A percentile compares a stretch with the other conserved stretches of the same genome.
Conservation (phyloP, 2,329 filamentous ascomycete genomes). For the Aureobasidium sp. region DNA sequence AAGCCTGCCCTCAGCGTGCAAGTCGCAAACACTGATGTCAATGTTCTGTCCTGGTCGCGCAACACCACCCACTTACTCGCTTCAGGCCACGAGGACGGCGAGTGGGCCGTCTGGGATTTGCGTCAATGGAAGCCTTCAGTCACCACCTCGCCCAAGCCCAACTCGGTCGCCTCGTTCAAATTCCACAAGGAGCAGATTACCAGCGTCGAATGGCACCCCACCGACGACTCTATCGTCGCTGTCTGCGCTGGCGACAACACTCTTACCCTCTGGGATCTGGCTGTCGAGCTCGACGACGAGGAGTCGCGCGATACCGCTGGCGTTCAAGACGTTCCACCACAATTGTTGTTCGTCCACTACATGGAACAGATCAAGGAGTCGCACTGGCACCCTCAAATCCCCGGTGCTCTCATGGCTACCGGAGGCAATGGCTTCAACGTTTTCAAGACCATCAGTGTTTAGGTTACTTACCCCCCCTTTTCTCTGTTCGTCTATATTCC, state of each 20-base stretch:
- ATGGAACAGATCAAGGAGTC: slow-evolving; percentile 91
- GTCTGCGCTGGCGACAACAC: slow-evolving; percentile 91
- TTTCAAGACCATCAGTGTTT: slow-evolving; percentile 34
- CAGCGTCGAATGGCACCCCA: slow-evolving; percentile 93
- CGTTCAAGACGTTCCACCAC: slow-evolving; percentile 82
- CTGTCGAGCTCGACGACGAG: slow-evolving; percentile 93
- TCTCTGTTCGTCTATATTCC: neutral
- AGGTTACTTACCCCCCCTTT: slow-evolving; percentile 1
- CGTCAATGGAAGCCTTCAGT: slow-evolving; percentile 71
- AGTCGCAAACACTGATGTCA: slow-evolving; percentile 78
- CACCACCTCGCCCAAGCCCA: slow-evolving; percentile 42
- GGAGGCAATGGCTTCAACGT: slow-evolving; percentile 67
- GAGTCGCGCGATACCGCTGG: slow-evolving; percentile 86
- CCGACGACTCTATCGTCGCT: slow-evolving; percentile 89
- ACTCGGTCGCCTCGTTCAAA: slow-evolving; percentile 82
- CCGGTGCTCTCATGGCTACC: slow-evolving; percentile 79
- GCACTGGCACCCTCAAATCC: slow-evolving; percentile 97
- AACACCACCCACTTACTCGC: slow-evolving; percentile 85
- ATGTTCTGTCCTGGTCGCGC: slow-evolving; percentile 91
- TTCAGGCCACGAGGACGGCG: slow-evolving; percentile 85
- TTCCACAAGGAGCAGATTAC: slow-evolving; percentile 98
- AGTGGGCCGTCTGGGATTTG: slow-evolving; percentile 94
- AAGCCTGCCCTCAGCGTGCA: slow-evolving; percentile 81
- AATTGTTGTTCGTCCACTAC: slow-evolving; percentile 94
- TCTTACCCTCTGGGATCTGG: slow-evolving; percentile 91